A percentile compares a stretch with the other conserved stretches of the same genome.
Evolutionary conservation across 768 basidiomycete genomes (phyloP).

Genomic region (Termitomyces sp.): DNA sequence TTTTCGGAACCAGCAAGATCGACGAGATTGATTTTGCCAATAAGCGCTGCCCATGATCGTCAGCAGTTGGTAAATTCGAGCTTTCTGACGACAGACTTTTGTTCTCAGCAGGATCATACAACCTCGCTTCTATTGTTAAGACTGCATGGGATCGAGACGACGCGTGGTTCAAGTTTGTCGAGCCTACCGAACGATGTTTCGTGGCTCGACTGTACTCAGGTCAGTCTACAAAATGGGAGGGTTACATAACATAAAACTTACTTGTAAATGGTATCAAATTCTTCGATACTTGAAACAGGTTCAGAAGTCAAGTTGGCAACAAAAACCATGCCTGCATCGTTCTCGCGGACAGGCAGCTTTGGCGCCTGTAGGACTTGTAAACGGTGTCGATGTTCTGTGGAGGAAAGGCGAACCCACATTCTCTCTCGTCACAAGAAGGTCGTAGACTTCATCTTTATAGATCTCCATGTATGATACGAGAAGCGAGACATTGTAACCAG

Average conservation of each 20-base stretch:
- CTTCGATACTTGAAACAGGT: constrained; percentile 38
- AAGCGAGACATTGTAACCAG: constrained; percentile 44
- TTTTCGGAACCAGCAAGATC: constrained; percentile 92
- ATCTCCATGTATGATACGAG: constrained; percentile 84
- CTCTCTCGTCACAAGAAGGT: constrained; percentile 74
- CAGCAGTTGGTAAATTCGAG: constrained; percentile 5
- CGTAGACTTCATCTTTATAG: constrained; percentile 89
- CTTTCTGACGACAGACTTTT: constrained; percentile 41
- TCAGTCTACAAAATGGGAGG: background rate
- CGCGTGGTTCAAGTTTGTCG: constrained; percentile 80
- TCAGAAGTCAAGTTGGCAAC: constrained; percentile 50
- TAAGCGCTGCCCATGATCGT: constrained; percentile 44
- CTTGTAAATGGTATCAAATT: constrained; percentile 49
- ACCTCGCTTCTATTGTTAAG: constrained; percentile 67
- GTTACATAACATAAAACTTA: constrained; percentile 20
- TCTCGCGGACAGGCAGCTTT: constrained; percentile 54
- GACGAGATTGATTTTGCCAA: constrained; percentile 81
- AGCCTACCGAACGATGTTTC: constrained; percentile 78
- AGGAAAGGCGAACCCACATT: constrained; percentile 41
- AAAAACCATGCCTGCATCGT: constrained; percentile 52
- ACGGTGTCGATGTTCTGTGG: background rate
- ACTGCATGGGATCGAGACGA: constrained; percentile 91
- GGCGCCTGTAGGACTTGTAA: constrained; percentile 33
- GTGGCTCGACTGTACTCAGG: constrained; percentile 53
- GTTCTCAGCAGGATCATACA: constrained; percentile 51